Percentiles rank a stretch among this genome's conserved stretches.
Conservation (phyloP, 1,139 yeast species). For the Candida neerlandica region DNA sequence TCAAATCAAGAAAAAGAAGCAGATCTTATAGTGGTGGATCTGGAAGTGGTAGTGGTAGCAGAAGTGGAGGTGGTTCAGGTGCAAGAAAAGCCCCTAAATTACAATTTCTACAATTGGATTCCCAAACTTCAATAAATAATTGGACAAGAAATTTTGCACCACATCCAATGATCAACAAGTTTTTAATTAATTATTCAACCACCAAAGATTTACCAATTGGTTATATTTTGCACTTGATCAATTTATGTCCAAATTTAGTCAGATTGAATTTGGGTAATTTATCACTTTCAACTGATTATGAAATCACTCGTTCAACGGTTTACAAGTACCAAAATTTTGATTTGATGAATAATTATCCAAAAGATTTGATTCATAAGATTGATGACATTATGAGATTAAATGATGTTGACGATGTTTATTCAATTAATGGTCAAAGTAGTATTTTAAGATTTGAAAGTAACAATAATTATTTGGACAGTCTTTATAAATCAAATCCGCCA, state of each 20-base stretch:
- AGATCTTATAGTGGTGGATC: slow-evolving; percentile 14
- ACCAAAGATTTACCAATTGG: slow-evolving; percentile 73
- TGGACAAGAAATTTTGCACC: slow-evolving; percentile 16
- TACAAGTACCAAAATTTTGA: slow-evolving; percentile 45
- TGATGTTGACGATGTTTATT: slow-evolving; percentile 10
- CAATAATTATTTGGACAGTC: slow-evolving; percentile 6
- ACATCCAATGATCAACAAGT: slow-evolving; percentile 65
- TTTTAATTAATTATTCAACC: slow-evolving; percentile 56
- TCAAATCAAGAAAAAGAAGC: slow-evolving; percentile 26
- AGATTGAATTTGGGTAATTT: slow-evolving; percentile 56
- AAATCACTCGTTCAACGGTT: slow-evolving; percentile 36
- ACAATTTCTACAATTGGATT: slow-evolving; percentile 14
- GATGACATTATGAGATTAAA: slow-evolving; percentile 24
- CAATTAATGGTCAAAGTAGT: slow-evolving; percentile 6
- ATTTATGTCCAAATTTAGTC: slow-evolving; percentile 58
- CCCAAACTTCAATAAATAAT: slow-evolving; percentile 3
- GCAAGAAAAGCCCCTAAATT: slow-evolving; percentile 16
- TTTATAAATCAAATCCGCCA: slow-evolving; percentile 15
- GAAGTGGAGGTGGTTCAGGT: not conserved
- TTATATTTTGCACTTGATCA: slow-evolving; percentile 58
- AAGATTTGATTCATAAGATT: slow-evolving; percentile 27
- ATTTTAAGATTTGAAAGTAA: slow-evolving; percentile 9
- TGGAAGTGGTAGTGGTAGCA: not conserved
- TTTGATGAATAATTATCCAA: slow-evolving; percentile 40
- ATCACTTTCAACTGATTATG: slow-evolving; percentile 61